phyloP scores from a whole-genome alignment of 2,329 filamentous ascomycete genomes.

The Leptographium wingfieldii region DNA sequence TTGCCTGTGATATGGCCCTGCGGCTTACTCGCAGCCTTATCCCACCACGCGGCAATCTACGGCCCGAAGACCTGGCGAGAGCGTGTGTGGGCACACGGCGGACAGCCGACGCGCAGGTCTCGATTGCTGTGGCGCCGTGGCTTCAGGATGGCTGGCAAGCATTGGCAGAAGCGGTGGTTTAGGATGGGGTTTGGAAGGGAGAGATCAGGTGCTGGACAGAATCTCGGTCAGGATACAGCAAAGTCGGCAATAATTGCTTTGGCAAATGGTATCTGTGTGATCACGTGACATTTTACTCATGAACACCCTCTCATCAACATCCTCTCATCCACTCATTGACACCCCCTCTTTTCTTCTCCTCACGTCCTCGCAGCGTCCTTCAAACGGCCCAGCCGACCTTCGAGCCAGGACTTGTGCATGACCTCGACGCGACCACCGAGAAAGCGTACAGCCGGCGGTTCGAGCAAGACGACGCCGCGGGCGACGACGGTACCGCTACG shows the following conservation, averaged over 20 bases:
- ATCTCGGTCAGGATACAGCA: no score
- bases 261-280: no score
- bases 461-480: slow-evolving; percentile 67
- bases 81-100: slow-evolving; percentile 64
- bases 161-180: slow-evolving; percentile 28
- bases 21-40: slow-evolving; percentile 63
- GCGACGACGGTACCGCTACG: slow-evolving; percentile 52
- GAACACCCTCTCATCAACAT: no score
- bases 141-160: slow-evolving; percentile 49
- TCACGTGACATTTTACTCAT: no score
- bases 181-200: no score
- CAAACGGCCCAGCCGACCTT: slow-evolving; percentile 56
- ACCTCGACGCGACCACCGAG: slow-evolving; percentile 81
- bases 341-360: neutral
- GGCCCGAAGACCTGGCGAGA: slow-evolving; percentile 54
- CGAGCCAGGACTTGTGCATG: slow-evolving; percentile 67
- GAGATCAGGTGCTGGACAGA: no score
- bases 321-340: slow-evolving; percentile 17
- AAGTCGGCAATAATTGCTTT: no score
- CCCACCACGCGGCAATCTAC: slow-evolving; percentile 57
- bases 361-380: slow-evolving; percentile 37
- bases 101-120: slow-evolving; percentile 61
- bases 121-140: slow-evolving; percentile 77
- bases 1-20: slow-evolving; percentile 63
- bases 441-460: slow-evolving; percentile 53